A percentile compares a stretch with the other conserved stretches of the same genome.
Evolutionary conservation across 306 rosid species (phyloP).

Genomic region (Dicorynia guianensis): DNA sequence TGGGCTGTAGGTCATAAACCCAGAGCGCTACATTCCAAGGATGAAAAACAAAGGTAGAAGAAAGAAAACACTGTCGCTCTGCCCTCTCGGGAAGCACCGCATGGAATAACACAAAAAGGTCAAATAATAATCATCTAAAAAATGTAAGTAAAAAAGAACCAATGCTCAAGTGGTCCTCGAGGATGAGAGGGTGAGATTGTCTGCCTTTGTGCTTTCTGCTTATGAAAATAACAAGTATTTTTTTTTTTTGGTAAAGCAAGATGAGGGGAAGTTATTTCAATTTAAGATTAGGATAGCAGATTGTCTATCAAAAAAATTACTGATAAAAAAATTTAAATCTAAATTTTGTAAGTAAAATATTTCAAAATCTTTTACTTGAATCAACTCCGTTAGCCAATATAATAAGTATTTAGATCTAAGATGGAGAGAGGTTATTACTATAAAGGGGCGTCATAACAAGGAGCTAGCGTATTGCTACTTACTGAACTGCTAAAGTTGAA

Average conservation of each 20-base stretch:
- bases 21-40: not conserved
- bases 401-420: no score
- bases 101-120: conserved; percentile 25
- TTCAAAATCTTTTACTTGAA: no score
- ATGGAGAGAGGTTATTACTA: not conserved
- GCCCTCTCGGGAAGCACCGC: conserved; percentile 23
- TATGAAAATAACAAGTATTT: no score
- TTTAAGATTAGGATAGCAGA: no score
- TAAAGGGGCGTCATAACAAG: conserved; percentile 2
- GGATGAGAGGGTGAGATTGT: conserved; percentile 19
- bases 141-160: not conserved
- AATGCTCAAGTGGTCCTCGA: conserved; percentile 44
- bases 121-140: conserved; percentile 38
- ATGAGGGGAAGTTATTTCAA: no score
- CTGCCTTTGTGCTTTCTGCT: not conserved
- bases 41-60: not conserved
- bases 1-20: not conserved
- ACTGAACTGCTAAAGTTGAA: conserved; percentile 37
- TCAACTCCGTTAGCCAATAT: no score
- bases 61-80: not conserved
- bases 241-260: no score
- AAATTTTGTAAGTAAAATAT: no score
- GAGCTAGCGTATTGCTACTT: conserved; percentile 39
- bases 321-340: no score
- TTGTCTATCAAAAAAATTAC: no score